These are phyloP conservation scores for Cladorrhinum sp. DNA, from an alignment of 2,329 filamentous ascomycete genomes.

Conservation along the genomic window DNA sequence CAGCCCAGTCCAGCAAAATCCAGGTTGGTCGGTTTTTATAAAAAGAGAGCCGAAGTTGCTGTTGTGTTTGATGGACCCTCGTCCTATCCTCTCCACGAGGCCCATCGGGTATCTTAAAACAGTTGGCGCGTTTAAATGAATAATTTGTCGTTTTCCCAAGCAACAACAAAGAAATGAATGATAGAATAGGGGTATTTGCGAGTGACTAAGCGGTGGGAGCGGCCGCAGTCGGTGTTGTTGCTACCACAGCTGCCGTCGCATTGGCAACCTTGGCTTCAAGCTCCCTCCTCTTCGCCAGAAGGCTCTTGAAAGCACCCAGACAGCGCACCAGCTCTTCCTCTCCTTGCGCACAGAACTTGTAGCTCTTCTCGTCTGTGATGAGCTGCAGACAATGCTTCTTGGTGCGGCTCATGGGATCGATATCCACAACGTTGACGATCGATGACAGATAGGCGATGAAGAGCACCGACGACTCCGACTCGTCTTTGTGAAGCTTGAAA, in stretches of 20 bases:
- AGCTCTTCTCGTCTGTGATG: constrained; percentile 87
- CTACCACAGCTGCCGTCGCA: constrained; percentile 4
- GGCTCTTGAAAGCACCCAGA: constrained; percentile 86
- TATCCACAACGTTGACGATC: constrained; percentile 88
- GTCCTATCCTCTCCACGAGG: background rate
- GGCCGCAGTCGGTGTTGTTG: constrained; percentile 1
- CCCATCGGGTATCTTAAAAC: constrained; percentile 18
- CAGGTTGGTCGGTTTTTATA: background rate
- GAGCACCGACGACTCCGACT: constrained; percentile 81
- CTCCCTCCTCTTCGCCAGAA: constrained; percentile 68
- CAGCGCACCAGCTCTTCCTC: constrained; percentile 82
- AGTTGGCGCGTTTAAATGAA: background rate
- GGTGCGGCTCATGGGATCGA: constrained; percentile 79
- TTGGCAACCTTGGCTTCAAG: constrained; percentile 49
- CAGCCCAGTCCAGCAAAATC: background rate
- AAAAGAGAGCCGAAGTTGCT: background rate
- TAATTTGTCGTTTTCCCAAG: background rate
- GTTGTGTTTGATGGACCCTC: background rate
- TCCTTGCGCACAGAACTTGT: constrained; percentile 70
- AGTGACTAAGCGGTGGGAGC: constrained; percentile 8
- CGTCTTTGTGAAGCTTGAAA: constrained; percentile 88
- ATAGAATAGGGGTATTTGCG: background rate
- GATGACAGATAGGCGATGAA: constrained; percentile 75
- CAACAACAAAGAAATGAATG: constrained; percentile 16
- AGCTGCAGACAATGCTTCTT: constrained; percentile 88